Evolutionary conservation across 192 early-diverging fungal species (phyloP), one percentile per base, ranked within the genome.

Genomic region (Cetraspora pellucida): DNA sequence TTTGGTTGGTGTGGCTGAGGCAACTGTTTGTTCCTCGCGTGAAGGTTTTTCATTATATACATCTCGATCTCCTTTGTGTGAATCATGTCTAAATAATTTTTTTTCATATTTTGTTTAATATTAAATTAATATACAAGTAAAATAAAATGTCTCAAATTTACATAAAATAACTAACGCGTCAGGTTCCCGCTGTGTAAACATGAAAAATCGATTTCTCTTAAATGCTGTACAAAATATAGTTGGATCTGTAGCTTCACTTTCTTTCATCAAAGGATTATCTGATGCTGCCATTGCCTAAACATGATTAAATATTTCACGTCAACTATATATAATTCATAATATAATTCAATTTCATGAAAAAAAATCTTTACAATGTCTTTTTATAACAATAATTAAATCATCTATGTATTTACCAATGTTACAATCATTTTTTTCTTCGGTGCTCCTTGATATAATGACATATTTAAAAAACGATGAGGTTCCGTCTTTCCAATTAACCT

Each of bases 11-110:
- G 90, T 83, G 0, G 85, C 82, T 0, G 90, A 81, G 0, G 96
- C 96, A 47, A 97, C 90, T 0, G 95, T 95, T 67, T 96, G 96
- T 83, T 99, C 97, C 78, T 98, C 96, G 37, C 94, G 87, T 0
- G 96, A 93, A 0, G 97, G 97, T 78, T 96, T 96, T 77, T 99
- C 97, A 84, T 99, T 99, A 78, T 96, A 99, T 46, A 98, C 90
- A 85, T 99, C 97, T 59, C 97, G 89, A 47, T 93, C 88, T 19
- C 84, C 85, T 49, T 89, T 90, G 44, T 87, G 83, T 9, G 78
- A 81, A 10, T 82, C 55, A 37, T 80, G 52, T 10, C 83, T 78
- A 54, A 54, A 54, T 19, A 54, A 54, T 16, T 16, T 52, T 16
- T 16, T 52, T 52, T 54, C 19, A 19, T 13, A 19, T 54, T 16